These are phyloP conservation scores for Salpingoeca rosetta DNA, from an alignment of 78 protist genomes.

Conservation along the genomic window DNA sequence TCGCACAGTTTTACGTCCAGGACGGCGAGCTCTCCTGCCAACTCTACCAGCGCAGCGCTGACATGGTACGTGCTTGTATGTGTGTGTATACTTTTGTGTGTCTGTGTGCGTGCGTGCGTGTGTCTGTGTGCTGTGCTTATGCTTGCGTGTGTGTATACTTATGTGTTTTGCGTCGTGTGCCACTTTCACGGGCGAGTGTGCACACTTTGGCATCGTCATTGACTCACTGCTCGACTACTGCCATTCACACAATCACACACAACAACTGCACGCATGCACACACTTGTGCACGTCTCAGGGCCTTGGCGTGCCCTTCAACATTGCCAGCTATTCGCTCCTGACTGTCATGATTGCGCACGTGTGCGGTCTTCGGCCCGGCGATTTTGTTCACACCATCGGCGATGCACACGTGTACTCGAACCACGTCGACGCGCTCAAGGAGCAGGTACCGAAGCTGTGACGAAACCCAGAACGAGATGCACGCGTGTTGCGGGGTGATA, in stretches of 20 bases:
- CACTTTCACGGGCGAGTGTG: neutral
- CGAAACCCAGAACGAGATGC: too few relatives aligned
- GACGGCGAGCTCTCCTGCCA: constrained; percentile 58
- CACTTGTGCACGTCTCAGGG: constrained; percentile 70
- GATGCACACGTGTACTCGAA: constrained; percentile 80
- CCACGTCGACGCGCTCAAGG: constrained; percentile 67
- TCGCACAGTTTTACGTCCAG: constrained; percentile 63
- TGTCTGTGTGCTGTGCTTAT: too few relatives aligned
- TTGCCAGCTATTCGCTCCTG: constrained; percentile 79
- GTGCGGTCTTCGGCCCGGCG: constrained; percentile 61
- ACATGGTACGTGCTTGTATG: too few relatives aligned
- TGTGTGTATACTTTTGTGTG: too few relatives aligned
- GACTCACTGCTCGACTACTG: too few relatives aligned
- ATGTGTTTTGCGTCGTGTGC: neutral
- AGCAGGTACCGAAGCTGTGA: too few relatives aligned
- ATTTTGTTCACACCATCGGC: constrained; percentile 71
- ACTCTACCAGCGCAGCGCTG: constrained; percentile 63
- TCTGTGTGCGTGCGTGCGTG: too few relatives aligned
- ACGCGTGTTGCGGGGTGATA: too few relatives aligned
- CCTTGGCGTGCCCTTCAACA: constrained; percentile 91
- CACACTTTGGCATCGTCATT: too few relatives aligned
- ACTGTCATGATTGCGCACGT: constrained; percentile 59
- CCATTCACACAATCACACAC: too few relatives aligned
- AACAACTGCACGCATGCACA: neutral
- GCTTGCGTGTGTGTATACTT: too few relatives aligned